Conservation (phyloP, 2,329 filamentous ascomycete genomes). For the Venturia aucupariae region DNA sequence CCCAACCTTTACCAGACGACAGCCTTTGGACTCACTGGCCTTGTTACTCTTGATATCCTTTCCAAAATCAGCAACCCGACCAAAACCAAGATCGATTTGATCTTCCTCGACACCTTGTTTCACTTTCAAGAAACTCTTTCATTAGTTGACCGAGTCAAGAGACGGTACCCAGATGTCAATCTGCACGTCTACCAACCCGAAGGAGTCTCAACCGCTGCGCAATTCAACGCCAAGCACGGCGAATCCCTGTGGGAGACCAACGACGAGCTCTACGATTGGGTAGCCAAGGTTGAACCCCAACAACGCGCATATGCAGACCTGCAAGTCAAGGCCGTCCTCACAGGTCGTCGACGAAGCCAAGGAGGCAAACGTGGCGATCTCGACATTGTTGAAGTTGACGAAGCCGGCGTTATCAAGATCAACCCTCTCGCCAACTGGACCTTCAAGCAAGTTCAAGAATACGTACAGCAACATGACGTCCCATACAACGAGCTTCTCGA, state of each 20-base stretch:
- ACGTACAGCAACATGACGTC: slow-evolving; percentile 77
- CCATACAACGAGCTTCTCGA: slow-evolving; percentile 91
- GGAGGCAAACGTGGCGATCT: slow-evolving; percentile 86
- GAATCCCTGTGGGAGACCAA: slow-evolving; percentile 75
- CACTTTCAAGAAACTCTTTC: slow-evolving; percentile 43
- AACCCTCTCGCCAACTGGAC: slow-evolving; percentile 94
- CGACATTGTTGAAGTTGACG: slow-evolving; percentile 86
- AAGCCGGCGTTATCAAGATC: slow-evolving; percentile 88
- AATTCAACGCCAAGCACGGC: slow-evolving; percentile 79
- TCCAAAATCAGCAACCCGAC: slow-evolving; percentile 59
- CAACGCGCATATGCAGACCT: slow-evolving; percentile 84
- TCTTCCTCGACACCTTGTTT: slow-evolving; percentile 46
- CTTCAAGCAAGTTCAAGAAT: slow-evolving; percentile 80
- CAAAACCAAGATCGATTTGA: slow-evolving; percentile 43
- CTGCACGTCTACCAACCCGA: slow-evolving; percentile 87
- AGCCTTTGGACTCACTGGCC: slow-evolving; percentile 42
- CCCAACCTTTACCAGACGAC: slow-evolving; percentile 64
- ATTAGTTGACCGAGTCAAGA: slow-evolving; percentile 57
- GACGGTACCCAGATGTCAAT: slow-evolving; percentile 66
- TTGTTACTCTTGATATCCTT: slow-evolving; percentile 54
- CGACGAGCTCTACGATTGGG: slow-evolving; percentile 87
- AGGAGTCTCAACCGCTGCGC: slow-evolving; percentile 58
- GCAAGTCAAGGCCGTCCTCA: slow-evolving; percentile 81
- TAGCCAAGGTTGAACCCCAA: slow-evolving; percentile 95
- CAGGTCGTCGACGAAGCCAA: slow-evolving; percentile 83